Conservation (phyloP, 2,329 filamentous ascomycete species). For the Fusarium ambrosium region DNA sequence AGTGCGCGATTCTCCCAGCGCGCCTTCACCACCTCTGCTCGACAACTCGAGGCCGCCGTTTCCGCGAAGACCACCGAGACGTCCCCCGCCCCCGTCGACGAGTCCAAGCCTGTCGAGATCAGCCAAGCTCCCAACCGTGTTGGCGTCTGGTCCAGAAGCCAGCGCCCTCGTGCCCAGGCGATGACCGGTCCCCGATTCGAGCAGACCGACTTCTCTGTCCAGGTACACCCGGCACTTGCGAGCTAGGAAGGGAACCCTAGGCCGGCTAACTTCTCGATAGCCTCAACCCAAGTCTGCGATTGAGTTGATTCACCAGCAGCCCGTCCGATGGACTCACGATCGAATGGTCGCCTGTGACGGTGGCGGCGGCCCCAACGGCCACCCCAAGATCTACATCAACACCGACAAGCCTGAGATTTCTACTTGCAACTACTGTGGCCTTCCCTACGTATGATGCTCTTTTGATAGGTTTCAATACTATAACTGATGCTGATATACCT, state of each 20-base stretch:
- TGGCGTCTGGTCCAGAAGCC: conserved; percentile 86
- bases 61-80: conserved; percentile 57
- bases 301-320: conserved; percentile 95
- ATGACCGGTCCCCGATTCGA: conserved; percentile 97
- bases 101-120: conserved; percentile 61
- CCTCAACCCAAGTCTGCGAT: conserved; percentile 92
- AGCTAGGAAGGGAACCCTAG: conserved; percentile 15
- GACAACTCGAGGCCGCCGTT: conserved; percentile 60
- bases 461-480: not conserved
- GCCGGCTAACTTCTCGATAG: conserved; percentile 62
- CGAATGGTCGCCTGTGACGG: conserved; percentile 89
- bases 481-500: conserved; percentile 15
- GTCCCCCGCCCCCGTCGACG: conserved; percentile 61
- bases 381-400: conserved; percentile 97
- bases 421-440: conserved; percentile 91
- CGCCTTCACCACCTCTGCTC: conserved; percentile 63
- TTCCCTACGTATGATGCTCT: conserved; percentile 83
- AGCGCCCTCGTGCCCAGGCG: conserved; percentile 82
- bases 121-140: conserved; percentile 89
- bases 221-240: conserved; percentile 71
- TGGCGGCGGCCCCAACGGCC: conserved; percentile 89
- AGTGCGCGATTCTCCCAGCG: conserved; percentile 60
- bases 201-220: conserved; percentile 92
- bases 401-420: conserved; percentile 96
- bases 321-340: conserved; percentile 90